Conservation (phyloP, 1,284 basidiomycete species). For the Erythrobasidium hasegawianum region DNA sequence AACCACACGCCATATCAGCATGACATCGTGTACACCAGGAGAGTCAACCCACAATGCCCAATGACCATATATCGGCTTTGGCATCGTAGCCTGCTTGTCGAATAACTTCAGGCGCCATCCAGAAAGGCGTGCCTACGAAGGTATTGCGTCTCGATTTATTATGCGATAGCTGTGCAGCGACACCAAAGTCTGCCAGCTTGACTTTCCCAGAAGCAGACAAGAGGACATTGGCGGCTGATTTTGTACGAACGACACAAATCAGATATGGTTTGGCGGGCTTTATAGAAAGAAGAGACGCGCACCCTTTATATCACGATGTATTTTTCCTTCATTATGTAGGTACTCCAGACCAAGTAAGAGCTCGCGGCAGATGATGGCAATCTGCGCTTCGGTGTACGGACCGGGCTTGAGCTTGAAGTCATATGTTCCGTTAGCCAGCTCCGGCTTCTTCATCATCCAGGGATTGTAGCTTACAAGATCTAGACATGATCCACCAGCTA, state of each 20-base stretch:
- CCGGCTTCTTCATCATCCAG: not conserved
- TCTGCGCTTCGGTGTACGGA: conserved; percentile 82
- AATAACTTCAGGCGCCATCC: conserved; percentile 98
- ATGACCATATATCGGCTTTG: conserved; percentile 53
- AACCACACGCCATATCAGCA: no score
- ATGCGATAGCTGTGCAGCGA: conserved; percentile 80
- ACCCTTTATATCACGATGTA: conserved; percentile 92
- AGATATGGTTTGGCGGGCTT: no score
- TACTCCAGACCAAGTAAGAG: conserved; percentile 91
- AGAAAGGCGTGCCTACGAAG: conserved; percentile 84
- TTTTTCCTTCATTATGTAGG: conserved; percentile 88
- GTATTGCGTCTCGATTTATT: conserved; percentile 79
- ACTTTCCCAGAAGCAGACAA: conserved; percentile 85
- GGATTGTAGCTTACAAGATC: conserved; percentile 60
- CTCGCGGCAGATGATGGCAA: conserved; percentile 90
- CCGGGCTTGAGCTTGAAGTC: conserved; percentile 69
- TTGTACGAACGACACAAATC: no score
- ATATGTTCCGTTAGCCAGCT: not conserved
- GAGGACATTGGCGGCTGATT: conserved; percentile 87
- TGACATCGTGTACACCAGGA: not conserved
- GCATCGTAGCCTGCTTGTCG: conserved; percentile 72
- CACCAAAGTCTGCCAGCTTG: conserved; percentile 95
- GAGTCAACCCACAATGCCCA: conserved; percentile 48
- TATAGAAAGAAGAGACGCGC: no score
- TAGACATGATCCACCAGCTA: conserved; percentile 95